These are phyloP conservation scores for Penicillium brevicompactum DNA, from an alignment of 2,329 filamentous ascomycete genomes.

Conservation along the genomic window DNA sequence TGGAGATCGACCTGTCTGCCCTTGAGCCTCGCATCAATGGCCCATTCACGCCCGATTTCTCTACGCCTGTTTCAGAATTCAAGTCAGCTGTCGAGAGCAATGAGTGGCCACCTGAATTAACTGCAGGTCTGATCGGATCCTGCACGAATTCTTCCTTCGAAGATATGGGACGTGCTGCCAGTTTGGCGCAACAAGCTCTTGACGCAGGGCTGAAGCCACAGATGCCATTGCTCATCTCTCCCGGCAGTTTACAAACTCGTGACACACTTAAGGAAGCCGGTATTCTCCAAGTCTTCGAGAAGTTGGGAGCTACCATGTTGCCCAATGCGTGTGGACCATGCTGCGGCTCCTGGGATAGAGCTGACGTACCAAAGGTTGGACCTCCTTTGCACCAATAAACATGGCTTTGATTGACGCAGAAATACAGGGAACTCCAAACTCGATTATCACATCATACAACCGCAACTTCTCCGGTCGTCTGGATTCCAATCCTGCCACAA, in stretches of 20 bases:
- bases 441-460: conserved; percentile 97
- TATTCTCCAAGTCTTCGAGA: conserved; percentile 88
- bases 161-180: conserved; percentile 90
- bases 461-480: conserved; percentile 98
- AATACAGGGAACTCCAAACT: conserved; percentile 91
- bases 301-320: conserved; percentile 89
- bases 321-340: conserved; percentile 66
- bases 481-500: conserved; percentile 88
- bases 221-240: conserved; percentile 87
- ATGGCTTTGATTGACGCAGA: conserved; percentile 46
- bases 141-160: conserved; percentile 89
- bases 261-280: conserved; percentile 87
- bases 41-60: conserved; percentile 95
- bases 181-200: conserved; percentile 86
- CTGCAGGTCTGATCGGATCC: conserved; percentile 93
- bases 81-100: conserved; percentile 88
- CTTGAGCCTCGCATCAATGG: conserved; percentile 98
- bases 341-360: conserved; percentile 89
- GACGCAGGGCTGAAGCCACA: conserved; percentile 91
- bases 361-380: conserved; percentile 78
- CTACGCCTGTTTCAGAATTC: conserved; percentile 95
- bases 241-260: conserved; percentile 92
- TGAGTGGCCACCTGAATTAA: conserved; percentile 91
- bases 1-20: conserved; percentile 90
- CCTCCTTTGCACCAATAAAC: too few species aligned